These are phyloP conservation scores for Colletotrichum sublineola DNA, from an alignment of 2,329 filamentous ascomycete genomes.

Conservation along the genomic window DNA sequence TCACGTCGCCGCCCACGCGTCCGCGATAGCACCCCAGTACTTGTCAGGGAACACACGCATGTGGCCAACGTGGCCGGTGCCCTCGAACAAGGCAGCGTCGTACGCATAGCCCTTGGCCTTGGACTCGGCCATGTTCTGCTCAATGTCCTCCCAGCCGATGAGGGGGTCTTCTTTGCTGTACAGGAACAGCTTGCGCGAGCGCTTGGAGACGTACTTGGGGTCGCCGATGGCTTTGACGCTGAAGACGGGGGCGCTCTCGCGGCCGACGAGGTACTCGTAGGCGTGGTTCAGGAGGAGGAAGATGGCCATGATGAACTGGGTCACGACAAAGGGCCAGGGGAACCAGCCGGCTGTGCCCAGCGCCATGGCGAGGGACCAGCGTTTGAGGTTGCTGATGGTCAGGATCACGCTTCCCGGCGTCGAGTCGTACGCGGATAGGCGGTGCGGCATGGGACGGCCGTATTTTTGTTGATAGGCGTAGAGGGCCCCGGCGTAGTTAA, in stretches of 20 bases:
- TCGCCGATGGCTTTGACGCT: slow-evolving; percentile 23
- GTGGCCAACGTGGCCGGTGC: slow-evolving; percentile 72
- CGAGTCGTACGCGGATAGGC: slow-evolving; percentile 65
- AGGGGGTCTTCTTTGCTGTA: slow-evolving; percentile 71
- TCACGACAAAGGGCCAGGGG: slow-evolving; percentile 63
- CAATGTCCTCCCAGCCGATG: slow-evolving; percentile 68
- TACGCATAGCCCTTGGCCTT: slow-evolving; percentile 62
- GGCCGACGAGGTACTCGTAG: slow-evolving; percentile 53
- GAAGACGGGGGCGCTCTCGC: slow-evolving; percentile 54
- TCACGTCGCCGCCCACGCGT: slow-evolving; percentile 46
- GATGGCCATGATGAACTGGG: slow-evolving; percentile 60
- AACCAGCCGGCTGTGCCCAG: slow-evolving; percentile 61
- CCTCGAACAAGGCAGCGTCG: slow-evolving; percentile 66
- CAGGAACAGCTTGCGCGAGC: slow-evolving; percentile 65
- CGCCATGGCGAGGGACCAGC: slow-evolving; percentile 67
- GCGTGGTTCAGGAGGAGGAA: slow-evolving; percentile 56
- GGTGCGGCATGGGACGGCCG: slow-evolving; percentile 59
- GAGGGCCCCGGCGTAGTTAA: slow-evolving; percentile 64
- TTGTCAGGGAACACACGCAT: slow-evolving; percentile 67
- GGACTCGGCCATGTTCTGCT: slow-evolving; percentile 64
- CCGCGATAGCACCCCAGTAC: slow-evolving; percentile 67
- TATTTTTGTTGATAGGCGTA: slow-evolving; percentile 59
- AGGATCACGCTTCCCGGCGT: slow-evolving; percentile 64
- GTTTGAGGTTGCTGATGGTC: slow-evolving; percentile 56
- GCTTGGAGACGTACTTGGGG: slow-evolving; percentile 48